Evolutionary conservation across 2,329 filamentous ascomycete genomes (phyloP), one percentile per base, ranked within the genome.

Genomic region (Purpureocillium lavendulum): DNA sequence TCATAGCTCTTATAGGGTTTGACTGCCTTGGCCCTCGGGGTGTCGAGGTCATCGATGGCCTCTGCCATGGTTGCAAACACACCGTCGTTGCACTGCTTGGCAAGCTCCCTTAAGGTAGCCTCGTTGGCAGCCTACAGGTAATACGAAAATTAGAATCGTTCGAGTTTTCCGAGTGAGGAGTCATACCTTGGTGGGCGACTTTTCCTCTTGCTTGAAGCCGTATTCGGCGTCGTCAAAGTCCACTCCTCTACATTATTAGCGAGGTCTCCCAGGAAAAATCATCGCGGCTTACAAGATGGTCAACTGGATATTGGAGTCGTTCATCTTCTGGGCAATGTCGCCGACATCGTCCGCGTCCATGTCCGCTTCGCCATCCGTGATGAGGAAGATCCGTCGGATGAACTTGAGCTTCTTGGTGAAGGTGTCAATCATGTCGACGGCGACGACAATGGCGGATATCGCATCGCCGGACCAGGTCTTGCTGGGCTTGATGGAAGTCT

Each of bases 201-300:
- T 98, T 47, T 84, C 77, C 58, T 96, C 88, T 63, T 97, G 90
- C 59, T 94, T 94, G 56, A 87, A 85, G 32, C 89, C 89, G 55
- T 83, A 95, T 2, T 94, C 88, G 1, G 77, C 58, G 57, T 96
- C 88, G 56, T 98, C 88, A 60, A 98, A 97, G 58, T 98, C 92
- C 14, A 94, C 77, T 12, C 92, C 92, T 39, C 84, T 89, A 32
- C 12, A 8, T 29, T 33, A 39, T 59, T 43, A 59, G 51, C n/a
- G n/a, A n/a, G n/a, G n/a, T n/a, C n/a, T n/a, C n/a, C n/a, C n/a
- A 26, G 21, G 6, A 26, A 26, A 26, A 26, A 26, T 26, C 35
- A 26, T 3, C 16, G 31, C 13, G 4, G 72, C 83, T 60, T 60
- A 88, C 82, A 97, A 64, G 10, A 97, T 66, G 2, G 82, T 73